phyloP scores from a whole-genome alignment of 441 rosid genomes.

The Biscutella laevigata region DNA sequence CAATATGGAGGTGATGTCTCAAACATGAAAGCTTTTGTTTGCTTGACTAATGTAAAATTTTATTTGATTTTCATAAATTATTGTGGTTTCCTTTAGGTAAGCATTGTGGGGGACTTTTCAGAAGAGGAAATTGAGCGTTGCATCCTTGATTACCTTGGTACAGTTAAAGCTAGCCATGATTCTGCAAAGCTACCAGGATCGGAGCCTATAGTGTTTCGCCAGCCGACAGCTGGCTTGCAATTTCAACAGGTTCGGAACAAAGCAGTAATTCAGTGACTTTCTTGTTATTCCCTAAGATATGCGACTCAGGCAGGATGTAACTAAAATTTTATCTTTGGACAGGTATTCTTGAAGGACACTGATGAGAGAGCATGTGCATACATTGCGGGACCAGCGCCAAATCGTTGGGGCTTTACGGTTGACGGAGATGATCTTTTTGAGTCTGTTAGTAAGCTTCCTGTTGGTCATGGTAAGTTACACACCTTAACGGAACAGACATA shows the following conservation, averaged over 20 bases:
- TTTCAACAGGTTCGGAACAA: slow-evolving; percentile 65
- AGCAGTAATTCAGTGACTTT: slow-evolving; percentile 17
- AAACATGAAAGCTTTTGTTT: slow-evolving; percentile 13
- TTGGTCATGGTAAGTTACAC: slow-evolving; percentile 44
- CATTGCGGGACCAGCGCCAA: slow-evolving; percentile 99
- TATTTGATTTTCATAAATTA: not conserved
- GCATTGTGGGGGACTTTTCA: slow-evolving; percentile 92
- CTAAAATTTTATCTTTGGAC: slow-evolving; percentile 24
- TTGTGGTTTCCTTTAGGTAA: slow-evolving; percentile 51
- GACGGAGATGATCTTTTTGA: slow-evolving; percentile 80
- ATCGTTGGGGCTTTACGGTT: slow-evolving; percentile 91
- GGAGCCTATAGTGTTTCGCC: slow-evolving; percentile 61
- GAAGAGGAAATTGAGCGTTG: slow-evolving; percentile 83
- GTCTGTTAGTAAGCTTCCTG: slow-evolving; percentile 44
- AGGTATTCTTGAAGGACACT: slow-evolving; percentile 97
- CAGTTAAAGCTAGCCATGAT: slow-evolving; percentile 58
- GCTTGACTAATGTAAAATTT: not conserved
- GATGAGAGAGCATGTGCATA: slow-evolving; percentile 99
- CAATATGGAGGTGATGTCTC: slow-evolving; percentile 77
- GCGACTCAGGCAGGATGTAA: slow-evolving; percentile 14
- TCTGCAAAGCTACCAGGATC: slow-evolving; percentile 29
- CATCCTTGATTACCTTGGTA: slow-evolving; percentile 86
- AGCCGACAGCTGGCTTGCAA: slow-evolving; percentile 65
- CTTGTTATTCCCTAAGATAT: not conserved
- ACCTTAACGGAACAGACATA: not conserved